phyloP scores from a whole-genome alignment of 1,284 basidiomycete genomes.

The Malassezia yamatoensis region DNA sequence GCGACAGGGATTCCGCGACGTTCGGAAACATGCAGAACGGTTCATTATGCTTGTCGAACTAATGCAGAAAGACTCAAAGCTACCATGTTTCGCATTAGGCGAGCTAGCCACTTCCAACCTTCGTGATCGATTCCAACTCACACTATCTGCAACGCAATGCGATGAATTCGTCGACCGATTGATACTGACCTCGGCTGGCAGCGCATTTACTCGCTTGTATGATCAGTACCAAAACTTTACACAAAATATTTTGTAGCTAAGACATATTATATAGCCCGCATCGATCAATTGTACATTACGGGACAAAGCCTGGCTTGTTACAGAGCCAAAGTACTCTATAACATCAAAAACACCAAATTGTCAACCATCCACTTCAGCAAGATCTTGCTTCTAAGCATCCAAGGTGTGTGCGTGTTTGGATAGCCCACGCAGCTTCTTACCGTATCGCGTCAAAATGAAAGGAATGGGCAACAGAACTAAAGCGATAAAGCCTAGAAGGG shows the following conservation, averaged over 20 bases:
- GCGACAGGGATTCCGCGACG: conserved; percentile 82
- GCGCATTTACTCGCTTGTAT: conserved; percentile 45
- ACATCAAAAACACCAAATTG: too few relatives aligned
- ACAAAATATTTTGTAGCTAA: conserved; percentile 27
- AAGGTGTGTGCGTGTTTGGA: conserved; percentile 48
- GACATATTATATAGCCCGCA: too few relatives aligned
- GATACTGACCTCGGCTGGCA: conserved; percentile 35
- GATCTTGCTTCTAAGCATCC: background rate
- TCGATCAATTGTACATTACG: too few relatives aligned
- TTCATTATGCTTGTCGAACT: conserved; percentile 90
- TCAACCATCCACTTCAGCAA: too few relatives aligned
- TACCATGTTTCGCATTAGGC: conserved; percentile 85
- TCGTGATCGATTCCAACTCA: conserved; percentile 85
- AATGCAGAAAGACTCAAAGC: conserved; percentile 77
- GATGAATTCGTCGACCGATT: conserved; percentile 63
- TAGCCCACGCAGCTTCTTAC: conserved; percentile 49
- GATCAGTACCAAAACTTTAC: conserved; percentile 44
- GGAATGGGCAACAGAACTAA: conserved; percentile 63
- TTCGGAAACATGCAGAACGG: conserved; percentile 89
- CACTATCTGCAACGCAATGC: conserved; percentile 72
- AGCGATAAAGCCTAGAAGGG: conserved; percentile 63
- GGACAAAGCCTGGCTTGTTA: too few relatives aligned
- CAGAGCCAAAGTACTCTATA: too few relatives aligned
- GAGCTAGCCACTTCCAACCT: conserved; percentile 76
- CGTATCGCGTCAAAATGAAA: conserved; percentile 50